These are phyloP conservation scores for Colletotrichum lentis DNA, from an alignment of 2,329 filamentous ascomycete genomes.

Conservation along the genomic window DNA sequence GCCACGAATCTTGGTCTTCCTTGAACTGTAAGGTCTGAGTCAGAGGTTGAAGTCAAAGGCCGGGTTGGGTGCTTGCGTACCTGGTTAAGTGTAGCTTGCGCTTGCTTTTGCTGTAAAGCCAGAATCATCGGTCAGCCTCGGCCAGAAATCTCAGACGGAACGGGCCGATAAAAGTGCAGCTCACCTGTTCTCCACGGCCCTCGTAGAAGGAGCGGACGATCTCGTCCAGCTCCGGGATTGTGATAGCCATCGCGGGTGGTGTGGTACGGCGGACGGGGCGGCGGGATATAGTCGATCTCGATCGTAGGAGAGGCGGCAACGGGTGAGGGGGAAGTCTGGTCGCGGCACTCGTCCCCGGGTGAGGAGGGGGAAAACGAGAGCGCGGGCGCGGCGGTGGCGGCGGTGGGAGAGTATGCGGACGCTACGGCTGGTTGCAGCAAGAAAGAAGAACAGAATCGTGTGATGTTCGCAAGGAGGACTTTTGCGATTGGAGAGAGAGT, in stretches of 20 bases:
- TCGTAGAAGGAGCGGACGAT: slow-evolving; percentile 98
- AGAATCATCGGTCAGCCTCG: slow-evolving; percentile 52
- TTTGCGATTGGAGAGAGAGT: slow-evolving; percentile 26
- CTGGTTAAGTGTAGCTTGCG: slow-evolving; percentile 91
- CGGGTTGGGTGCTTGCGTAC: slow-evolving; percentile 59
- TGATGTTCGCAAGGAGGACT: slow-evolving; percentile 8
- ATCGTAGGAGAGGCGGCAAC: slow-evolving; percentile 35
- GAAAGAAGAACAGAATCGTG: background rate
- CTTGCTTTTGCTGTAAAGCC: slow-evolving; percentile 84
- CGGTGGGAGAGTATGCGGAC: slow-evolving; percentile 6
- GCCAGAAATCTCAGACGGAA: slow-evolving; percentile 35
- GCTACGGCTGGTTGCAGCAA: slow-evolving; percentile 14
- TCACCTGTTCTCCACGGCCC: slow-evolving; percentile 89
- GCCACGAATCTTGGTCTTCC: slow-evolving; percentile 97
- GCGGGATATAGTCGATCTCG: slow-evolving; percentile 40
- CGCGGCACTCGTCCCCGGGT: slow-evolving; percentile 27
- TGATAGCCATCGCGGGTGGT: slow-evolving; percentile 66
- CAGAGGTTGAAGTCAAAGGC: slow-evolving; percentile 28
- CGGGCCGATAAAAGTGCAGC: slow-evolving; percentile 43
- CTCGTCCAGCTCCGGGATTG: slow-evolving; percentile 94
- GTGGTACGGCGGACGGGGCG: slow-evolving; percentile 45
- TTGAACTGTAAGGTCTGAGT: slow-evolving; percentile 76
- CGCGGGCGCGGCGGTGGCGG: slow-evolving; percentile 33
- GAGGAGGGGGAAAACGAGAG: slow-evolving; percentile 42
- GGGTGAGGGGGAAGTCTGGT: slow-evolving; percentile 30